These are phyloP conservation scores for Albizia julibrissin DNA, from an alignment of 306 rosid genomes.

Conservation along the genomic window DNA sequence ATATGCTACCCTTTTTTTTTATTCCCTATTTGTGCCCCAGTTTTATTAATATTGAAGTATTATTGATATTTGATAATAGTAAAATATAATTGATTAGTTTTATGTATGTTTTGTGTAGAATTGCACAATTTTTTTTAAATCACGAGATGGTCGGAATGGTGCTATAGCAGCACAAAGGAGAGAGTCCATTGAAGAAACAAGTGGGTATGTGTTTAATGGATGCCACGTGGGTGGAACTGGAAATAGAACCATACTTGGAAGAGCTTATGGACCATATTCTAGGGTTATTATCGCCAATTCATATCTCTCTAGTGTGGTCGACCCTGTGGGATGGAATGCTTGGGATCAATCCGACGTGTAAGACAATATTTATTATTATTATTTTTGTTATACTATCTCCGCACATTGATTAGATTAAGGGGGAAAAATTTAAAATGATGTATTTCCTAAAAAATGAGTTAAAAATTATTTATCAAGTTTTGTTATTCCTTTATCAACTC, in stretches of 20 bases:
- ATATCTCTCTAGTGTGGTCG: background rate
- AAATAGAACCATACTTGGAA: slow-evolving; percentile 35
- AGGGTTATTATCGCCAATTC: slow-evolving; percentile 26
- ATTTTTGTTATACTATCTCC: background rate
- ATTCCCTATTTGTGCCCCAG: too few species aligned
- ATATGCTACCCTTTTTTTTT: too few species aligned
- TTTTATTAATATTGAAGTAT: too few species aligned
- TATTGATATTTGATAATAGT: too few species aligned
- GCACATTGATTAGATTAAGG: too few species aligned
- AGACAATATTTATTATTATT: background rate
- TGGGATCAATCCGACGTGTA: slow-evolving; percentile 31
- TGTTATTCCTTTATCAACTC: too few species aligned
- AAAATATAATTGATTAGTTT: background rate
- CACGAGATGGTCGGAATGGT: slow-evolving; percentile 11
- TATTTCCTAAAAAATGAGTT: too few species aligned
- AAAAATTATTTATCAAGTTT: too few species aligned
- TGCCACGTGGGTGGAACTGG: slow-evolving; percentile 28
- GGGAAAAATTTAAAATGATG: too few species aligned
- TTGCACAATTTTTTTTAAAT: background rate
- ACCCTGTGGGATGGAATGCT: slow-evolving; percentile 39
- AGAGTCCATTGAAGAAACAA: background rate
- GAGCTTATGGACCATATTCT: slow-evolving; percentile 32
- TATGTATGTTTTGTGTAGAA: background rate
- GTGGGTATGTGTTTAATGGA: slow-evolving; percentile 39
- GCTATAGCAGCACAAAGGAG: slow-evolving; percentile 39